Evolutionary conservation across 176 grass and related monocot genomes (phyloP).

Genomic region (Lolium rigidum): DNA sequence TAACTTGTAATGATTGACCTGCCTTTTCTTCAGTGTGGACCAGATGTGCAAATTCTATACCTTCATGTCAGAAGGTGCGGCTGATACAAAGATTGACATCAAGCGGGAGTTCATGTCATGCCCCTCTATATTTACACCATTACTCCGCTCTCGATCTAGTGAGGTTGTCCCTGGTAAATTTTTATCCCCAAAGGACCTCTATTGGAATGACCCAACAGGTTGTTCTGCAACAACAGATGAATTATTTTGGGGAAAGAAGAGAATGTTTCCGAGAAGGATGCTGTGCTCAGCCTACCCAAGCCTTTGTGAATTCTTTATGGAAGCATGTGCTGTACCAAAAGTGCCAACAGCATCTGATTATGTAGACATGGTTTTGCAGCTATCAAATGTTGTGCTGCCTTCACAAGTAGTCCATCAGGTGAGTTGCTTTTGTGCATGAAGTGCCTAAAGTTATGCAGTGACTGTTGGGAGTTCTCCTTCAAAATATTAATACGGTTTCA

Average conservation of each 20-base stretch:
- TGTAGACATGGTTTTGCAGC: constrained; percentile 65
- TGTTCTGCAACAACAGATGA: constrained; percentile 74
- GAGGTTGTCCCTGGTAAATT: constrained; percentile 60
- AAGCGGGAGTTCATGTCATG: constrained; percentile 70
- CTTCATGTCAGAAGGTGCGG: constrained; percentile 67
- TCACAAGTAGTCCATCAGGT: constrained; percentile 70
- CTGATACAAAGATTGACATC: constrained; percentile 62
- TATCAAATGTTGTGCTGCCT: constrained; percentile 72
- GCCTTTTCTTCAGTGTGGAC: constrained; percentile 63
- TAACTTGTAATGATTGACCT: constrained; percentile 44
- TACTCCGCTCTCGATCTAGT: constrained; percentile 43
- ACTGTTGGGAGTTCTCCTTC: constrained; percentile 10
- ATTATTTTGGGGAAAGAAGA: constrained; percentile 41
- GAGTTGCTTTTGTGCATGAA: constrained; percentile 49
- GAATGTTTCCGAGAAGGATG: constrained; percentile 57
- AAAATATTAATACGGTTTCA: constrained; percentile 16
- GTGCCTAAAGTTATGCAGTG: constrained; percentile 1
- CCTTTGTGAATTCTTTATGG: constrained; percentile 82
- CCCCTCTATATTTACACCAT: constrained; percentile 77
- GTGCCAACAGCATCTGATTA: constrained; percentile 65
- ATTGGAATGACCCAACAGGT: constrained; percentile 88
- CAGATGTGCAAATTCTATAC: constrained; percentile 92
- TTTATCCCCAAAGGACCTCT: constrained; percentile 67
- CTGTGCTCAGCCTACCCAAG: constrained; percentile 69
- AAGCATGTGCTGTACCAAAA: constrained; percentile 65